These are phyloP conservation scores for Kodamaea suecica DNA, from an alignment of 1,139 yeast genomes.

Conservation along the genomic window DNA sequence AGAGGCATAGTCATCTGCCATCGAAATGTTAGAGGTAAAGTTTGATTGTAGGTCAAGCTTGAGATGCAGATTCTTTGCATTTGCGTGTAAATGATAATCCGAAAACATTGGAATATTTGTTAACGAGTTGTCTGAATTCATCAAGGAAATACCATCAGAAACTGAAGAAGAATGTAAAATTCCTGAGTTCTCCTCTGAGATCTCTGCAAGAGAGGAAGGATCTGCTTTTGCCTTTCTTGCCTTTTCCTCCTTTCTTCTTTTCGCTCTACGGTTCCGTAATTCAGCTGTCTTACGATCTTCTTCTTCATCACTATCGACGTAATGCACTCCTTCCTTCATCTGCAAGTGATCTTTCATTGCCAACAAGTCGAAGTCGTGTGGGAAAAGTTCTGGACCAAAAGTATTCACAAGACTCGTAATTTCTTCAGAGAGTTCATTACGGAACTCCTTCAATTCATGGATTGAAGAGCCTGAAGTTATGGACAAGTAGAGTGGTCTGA, in stretches of 20 bases:
- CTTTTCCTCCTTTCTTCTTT: slow-evolving; percentile 25
- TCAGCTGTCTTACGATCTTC: slow-evolving; percentile 57
- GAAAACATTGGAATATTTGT: slow-evolving; percentile 58
- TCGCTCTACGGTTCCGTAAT: slow-evolving; percentile 44
- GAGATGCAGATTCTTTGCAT: slow-evolving; percentile 27
- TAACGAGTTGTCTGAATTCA: slow-evolving; percentile 51
- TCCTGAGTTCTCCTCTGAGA: slow-evolving; percentile 2
- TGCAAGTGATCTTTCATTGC: slow-evolving; percentile 33
- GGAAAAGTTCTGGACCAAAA: slow-evolving; percentile 46
- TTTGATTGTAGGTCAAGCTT: slow-evolving; percentile 27
- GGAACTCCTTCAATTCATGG: slow-evolving; percentile 43
- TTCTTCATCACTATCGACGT: slow-evolving; percentile 48
- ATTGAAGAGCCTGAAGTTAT: slow-evolving; percentile 62
- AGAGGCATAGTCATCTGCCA: slow-evolving; percentile 29
- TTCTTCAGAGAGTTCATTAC: slow-evolving; percentile 40
- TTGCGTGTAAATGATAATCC: slow-evolving; percentile 40
- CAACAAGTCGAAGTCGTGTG: slow-evolving; percentile 45
- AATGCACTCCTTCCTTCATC: slow-evolving; percentile 23
- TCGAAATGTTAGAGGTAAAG: slow-evolving; percentile 26
- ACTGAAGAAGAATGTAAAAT: slow-evolving; percentile 30
- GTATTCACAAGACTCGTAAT: slow-evolving; percentile 44
- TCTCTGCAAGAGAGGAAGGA: neutral
- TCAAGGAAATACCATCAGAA: slow-evolving; percentile 53
- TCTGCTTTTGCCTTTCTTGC: slow-evolving; percentile 20
- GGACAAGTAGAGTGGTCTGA: slow-evolving; percentile 78